Conservation (phyloP, 2,329 filamentous ascomycete genomes). For the Stromatinia cepivora region DNA sequence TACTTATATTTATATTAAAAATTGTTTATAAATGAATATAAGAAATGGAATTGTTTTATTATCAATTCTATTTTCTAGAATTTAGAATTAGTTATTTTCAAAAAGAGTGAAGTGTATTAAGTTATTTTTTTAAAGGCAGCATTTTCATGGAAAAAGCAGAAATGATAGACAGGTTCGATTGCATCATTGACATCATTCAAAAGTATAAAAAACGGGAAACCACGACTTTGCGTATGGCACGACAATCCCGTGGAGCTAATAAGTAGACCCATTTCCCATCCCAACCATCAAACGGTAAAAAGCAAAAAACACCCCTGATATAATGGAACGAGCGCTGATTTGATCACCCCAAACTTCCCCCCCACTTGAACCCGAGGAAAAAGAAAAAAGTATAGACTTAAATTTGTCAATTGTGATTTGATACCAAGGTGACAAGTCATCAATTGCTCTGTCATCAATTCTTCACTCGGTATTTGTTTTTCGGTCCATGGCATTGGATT, state of each 20-base stretch:
- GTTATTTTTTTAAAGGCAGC: too few relatives aligned
- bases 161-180: too few relatives aligned
- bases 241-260: not conserved
- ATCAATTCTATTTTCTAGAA: too few relatives aligned
- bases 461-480: not conserved
- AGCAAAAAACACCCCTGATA: not conserved
- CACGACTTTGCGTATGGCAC: not conserved
- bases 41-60: too few relatives aligned
- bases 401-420: conserved; percentile 4
- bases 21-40: too few relatives aligned
- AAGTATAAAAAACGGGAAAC: not conserved
- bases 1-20: too few relatives aligned
- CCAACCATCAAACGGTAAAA: conserved; percentile 7
- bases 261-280: not conserved
- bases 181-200: conserved; percentile 7
- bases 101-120: too few relatives aligned
- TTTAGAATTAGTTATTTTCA: too few relatives aligned
- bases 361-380: not conserved
- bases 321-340: conserved; percentile 15
- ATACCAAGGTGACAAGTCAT: conserved; percentile 2
- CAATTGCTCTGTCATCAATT: conserved; percentile 3
- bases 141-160: too few relatives aligned
- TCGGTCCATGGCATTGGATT: conserved; percentile 15
- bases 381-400: too few relatives aligned
- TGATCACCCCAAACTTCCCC: not conserved